phyloP scores from a whole-genome alignment of 257 asterid genomes.

The Nicotiana knightiana region DNA sequence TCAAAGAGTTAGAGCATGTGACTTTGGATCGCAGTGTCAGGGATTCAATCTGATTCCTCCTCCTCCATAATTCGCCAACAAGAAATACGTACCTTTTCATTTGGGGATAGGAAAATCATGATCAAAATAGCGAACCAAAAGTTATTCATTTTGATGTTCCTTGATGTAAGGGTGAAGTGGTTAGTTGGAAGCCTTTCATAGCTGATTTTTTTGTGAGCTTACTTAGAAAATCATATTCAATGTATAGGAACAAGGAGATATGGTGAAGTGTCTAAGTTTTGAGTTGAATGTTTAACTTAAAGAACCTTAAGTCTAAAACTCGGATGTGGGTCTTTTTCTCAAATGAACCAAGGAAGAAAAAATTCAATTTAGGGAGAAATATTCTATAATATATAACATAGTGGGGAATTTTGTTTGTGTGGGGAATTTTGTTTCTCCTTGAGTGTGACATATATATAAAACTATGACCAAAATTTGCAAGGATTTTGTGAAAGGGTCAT shows the following conservation, averaged over 20 bases:
- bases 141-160: background rate
- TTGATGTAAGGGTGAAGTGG: no score
- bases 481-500: no score
- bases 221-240: no score
- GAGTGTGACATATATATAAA: background rate
- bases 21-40: background rate
- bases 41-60: background rate
- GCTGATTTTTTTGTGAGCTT: no score
- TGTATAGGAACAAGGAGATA: no score
- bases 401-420: no score
- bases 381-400: background rate
- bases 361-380: background rate
- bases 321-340: background rate
- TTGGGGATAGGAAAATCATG: background rate
- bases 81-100: background rate
- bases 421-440: background rate
- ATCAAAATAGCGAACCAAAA: background rate
- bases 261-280: no score
- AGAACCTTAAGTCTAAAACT: no score
- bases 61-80: background rate
- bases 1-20: background rate
- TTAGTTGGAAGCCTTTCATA: no score
- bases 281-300: no score
- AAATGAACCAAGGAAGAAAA: background rate
- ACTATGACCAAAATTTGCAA: background rate